Base-by-base conservation (phyloP, 2,329 filamentous ascomycete genomes). In the Colletotrichum sublineola region DNA sequence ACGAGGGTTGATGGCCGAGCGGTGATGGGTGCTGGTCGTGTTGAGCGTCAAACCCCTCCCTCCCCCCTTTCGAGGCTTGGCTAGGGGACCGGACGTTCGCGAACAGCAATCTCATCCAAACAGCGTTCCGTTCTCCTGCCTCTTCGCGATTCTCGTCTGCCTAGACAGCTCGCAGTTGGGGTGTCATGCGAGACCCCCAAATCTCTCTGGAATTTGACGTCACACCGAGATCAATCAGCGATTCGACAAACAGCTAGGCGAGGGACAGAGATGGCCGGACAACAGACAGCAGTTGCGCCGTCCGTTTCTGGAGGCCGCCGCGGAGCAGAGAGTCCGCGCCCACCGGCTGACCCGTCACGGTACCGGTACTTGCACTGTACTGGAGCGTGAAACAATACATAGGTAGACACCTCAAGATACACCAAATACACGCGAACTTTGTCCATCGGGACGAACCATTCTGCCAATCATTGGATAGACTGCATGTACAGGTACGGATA, bases 301-400 rank as follows among this genome's bases (percentile, higher is more conserved):
- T 36, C 57, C 33, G 46, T 24, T 46, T 53, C 48, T 63, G 44
- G 57, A 33, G 24, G 20, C 20, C 12, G 20, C 40, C 6, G 40
- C 70, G 70, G 70, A 73, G 61, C 33, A 61, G 57, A 65, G 50
- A 56, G 70, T 70, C 66, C 70, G 70, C 61, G 2, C 29, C 20
- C 46, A 40, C 44, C 2, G 14, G 46, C 55, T 20, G n/a, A 20
- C 53, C 42, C 36, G 3, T 56, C 18, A 38, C 7, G 20, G 38
- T 44, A 48, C 44, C 7, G 20, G 38, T 44, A 48, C 44, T n/a
- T 44, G 42, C 6, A 7, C 3, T 11, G 20, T 48, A 33, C 46
- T 53, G 46, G 58, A 33, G 58, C 44, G 60, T 73, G 70, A 73
- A 73, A 71, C 62, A 52, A 66, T 53, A 71, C 62, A 3, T 4